These are phyloP conservation scores for Pistacia vera DNA, from an alignment of 345 rosid species.

Conservation along the genomic window DNA sequence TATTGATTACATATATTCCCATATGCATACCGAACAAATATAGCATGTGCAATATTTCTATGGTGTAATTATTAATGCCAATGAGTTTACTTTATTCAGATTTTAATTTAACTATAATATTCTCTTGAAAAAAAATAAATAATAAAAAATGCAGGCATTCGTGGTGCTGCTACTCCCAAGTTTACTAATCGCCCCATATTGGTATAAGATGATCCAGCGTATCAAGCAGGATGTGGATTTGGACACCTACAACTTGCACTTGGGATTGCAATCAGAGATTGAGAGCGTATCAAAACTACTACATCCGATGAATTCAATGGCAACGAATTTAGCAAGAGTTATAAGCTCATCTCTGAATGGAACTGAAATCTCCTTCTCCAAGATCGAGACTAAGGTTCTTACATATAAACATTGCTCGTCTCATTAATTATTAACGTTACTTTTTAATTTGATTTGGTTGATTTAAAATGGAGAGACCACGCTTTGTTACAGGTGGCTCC, in stretches of 20 bases:
- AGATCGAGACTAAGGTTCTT: slow-evolving; percentile 33
- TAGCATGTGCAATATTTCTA: neutral
- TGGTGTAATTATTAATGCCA: neutral
- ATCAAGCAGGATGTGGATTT: slow-evolving; percentile 17
- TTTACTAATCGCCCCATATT: slow-evolving; percentile 26
- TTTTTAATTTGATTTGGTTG: neutral
- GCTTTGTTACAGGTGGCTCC: slow-evolving; percentile 42
- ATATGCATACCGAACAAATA: neutral
- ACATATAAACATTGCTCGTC: neutral
- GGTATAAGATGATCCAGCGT: slow-evolving; percentile 24
- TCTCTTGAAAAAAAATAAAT: neutral
- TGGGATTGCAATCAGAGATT: slow-evolving; percentile 31
- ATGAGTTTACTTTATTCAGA: neutral
- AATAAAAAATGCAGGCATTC: slow-evolving; percentile 28
- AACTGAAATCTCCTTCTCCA: slow-evolving; percentile 21
- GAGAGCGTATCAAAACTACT: slow-evolving; percentile 23
- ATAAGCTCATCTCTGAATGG: slow-evolving; percentile 27
- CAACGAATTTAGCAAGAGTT: slow-evolving; percentile 30
- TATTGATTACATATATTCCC: neutral
- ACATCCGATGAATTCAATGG: slow-evolving; percentile 33
- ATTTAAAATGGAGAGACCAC: neutral
- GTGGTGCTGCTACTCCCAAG: slow-evolving; percentile 37
- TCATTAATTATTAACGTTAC: neutral
- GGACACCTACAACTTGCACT: slow-evolving; percentile 5
- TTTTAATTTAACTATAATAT: neutral